Evolutionary conservation across 495 filamentous ascomycete species (phyloP).

Genomic region (Aspergillus panamensis): DNA sequence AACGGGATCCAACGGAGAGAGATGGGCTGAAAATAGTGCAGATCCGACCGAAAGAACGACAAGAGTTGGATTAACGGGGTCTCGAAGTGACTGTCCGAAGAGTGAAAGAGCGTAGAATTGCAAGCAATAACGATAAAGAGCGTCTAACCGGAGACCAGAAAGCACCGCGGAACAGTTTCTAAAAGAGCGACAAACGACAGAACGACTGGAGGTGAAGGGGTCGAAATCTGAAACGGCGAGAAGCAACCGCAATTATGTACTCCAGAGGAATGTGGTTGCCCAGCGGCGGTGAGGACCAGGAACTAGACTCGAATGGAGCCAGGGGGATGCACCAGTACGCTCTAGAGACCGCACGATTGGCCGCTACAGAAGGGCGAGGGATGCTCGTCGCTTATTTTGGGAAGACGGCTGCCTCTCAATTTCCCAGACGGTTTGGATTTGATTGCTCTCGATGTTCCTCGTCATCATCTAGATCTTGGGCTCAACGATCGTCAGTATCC

Average conservation of each 20-base stretch:
- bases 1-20: constrained; percentile 16
- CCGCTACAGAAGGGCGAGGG: constrained; percentile 11
- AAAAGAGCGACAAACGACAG: constrained; percentile 36
- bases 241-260: constrained; percentile 23
- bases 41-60: constrained; percentile 25
- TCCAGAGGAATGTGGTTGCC: constrained; percentile 35
- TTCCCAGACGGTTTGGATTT: constrained; percentile 16
- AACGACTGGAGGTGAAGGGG: constrained; percentile 36
- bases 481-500: constrained; percentile 17
- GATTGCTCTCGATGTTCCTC: constrained; percentile 10
- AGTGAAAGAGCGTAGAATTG: constrained; percentile 24
- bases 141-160: constrained; percentile 31
- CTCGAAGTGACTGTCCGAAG: constrained; percentile 22
- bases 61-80: constrained; percentile 20
- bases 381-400: constrained; percentile 15
- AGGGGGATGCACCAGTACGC: constrained; percentile 21
- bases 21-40: constrained; percentile 18
- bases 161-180: constrained; percentile 31
- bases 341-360: constrained; percentile 27
- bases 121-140: constrained; percentile 30
- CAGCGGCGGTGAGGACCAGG: constrained; percentile 33
- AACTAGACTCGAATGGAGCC: constrained; percentile 18
- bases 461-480: constrained; percentile 18
- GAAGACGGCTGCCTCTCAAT: constrained; percentile 17
- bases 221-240: constrained; percentile 29